Base-by-base conservation (phyloP, 2,329 filamentous ascomycete genomes). In the Aureobasidium sp. region DNA sequence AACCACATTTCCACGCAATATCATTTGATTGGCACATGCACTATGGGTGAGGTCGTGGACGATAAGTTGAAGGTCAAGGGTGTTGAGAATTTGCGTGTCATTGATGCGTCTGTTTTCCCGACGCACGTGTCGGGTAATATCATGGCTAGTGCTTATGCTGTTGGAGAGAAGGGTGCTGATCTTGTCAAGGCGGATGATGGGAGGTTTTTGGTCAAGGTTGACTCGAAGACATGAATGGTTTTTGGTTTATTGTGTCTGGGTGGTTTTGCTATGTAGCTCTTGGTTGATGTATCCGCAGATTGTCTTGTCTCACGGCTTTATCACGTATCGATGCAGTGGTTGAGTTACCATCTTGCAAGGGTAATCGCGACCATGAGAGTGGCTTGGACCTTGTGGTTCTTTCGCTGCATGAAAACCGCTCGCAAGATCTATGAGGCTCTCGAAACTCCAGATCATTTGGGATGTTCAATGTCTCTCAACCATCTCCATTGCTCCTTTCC, bases 401-500 rank as follows among this genome's bases (percentile, higher is more conserved):
- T 83, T 80, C 29, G 82, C 55, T 84, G 81, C 73, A 84, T 84
- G 82, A 80, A 80, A 72, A 80, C 78, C 22, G 82, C 75, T 5
- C 77, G 78, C 42, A 72, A 79, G 56, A 79, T 84, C 68, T 85
- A 83, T 72, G 78, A 81, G 73, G 79, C 78, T 5, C 74, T 81
- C 29, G 82, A 81, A 62, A 78, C 76, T 1, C 76, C 79, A 17
- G 79, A 79, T 66, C 78, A 81, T 71, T 82, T 84, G 80, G 83
- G 83, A 2, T 83, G 83, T 71, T 82, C 81, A 37, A 77, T 84
- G 67, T 75, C 80, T 37, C 81, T 81, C 41, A 78, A 78, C 63
- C 80, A 84, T 70, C 73, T 74, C 63, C 83, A 85, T 69, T 85
- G 83, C 72, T 70, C 72, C 68, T 85, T 85, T 73, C 83, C 82